phyloP scores from a whole-genome alignment of 106 monocot species.

The Phalaenopsis aphrodite region DNA sequence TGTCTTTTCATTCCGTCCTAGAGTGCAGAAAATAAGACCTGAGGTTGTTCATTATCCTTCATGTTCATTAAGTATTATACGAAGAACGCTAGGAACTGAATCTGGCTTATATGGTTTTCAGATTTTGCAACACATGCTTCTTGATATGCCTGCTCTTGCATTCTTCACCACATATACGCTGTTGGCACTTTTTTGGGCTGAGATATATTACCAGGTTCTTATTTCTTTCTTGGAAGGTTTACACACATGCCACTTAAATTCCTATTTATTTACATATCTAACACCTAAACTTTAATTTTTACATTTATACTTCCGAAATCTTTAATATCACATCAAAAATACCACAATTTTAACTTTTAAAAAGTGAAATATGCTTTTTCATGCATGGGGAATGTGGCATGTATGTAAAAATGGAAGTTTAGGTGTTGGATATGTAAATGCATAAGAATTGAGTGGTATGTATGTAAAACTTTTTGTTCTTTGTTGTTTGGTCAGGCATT shows the following conservation, averaged over 20 bases:
- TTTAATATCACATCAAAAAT: too few species aligned
- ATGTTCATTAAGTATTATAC: not conserved
- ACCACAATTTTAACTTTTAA: too few species aligned
- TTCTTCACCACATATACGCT: conserved; percentile 96
- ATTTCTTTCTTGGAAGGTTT: not conserved
- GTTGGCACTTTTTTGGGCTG: conserved; percentile 91
- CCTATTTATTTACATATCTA: too few species aligned
- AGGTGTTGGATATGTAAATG: too few species aligned
- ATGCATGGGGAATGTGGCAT: too few species aligned
- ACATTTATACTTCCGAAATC: too few species aligned
- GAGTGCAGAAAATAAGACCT: conserved; percentile 51
- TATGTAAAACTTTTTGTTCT: not conserved
- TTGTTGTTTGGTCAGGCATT: not conserved
- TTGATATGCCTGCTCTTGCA: conserved; percentile 78
- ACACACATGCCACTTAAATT: too few species aligned
- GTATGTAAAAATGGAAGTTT: too few species aligned
- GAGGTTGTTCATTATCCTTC: conserved; percentile 31
- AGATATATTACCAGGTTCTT: conserved; percentile 91
- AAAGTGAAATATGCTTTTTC: too few species aligned
- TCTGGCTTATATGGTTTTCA: conserved; percentile 12
- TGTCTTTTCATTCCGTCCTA: conserved; percentile 61
- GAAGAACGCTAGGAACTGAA: not conserved
- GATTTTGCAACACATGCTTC: conserved; percentile 74
- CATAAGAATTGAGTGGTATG: too few species aligned
- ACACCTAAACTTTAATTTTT: too few species aligned